A percentile compares a stretch with the other conserved stretches of the same genome.
Evolutionary conservation across 176 grass and related monocot genomes (phyloP).

Genomic region (Triticum monococcum): DNA sequence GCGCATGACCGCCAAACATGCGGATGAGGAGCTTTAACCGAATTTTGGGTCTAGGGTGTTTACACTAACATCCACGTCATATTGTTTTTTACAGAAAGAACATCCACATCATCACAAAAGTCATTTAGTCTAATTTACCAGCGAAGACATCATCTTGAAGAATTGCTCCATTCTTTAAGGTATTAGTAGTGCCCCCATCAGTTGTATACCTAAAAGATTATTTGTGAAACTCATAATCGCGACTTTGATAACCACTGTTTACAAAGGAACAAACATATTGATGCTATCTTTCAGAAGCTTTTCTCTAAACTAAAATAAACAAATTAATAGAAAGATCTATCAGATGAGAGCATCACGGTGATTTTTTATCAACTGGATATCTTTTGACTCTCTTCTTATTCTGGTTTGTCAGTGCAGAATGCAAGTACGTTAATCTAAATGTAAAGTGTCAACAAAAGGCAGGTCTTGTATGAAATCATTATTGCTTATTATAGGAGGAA

Average conservation of each 20-base stretch:
- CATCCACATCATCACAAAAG: not conserved
- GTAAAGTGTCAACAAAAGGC: constrained; percentile 3
- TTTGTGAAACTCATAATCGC: constrained; percentile 18
- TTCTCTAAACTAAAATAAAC: not conserved
- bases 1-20: not conserved
- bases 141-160: constrained; percentile 75
- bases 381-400: constrained; percentile 8
- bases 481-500: not conserved
- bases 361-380: not conserved
- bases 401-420: constrained; percentile 15
- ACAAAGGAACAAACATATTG: not conserved
- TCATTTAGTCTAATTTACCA: constrained; percentile 45
- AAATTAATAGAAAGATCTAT: not conserved
- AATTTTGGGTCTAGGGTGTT: not conserved
- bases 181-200: constrained; percentile 61
- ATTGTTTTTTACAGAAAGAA: not conserved
- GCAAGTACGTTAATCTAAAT: not conserved
- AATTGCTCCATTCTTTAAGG: constrained; percentile 77
- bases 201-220: constrained; percentile 87
- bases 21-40: not conserved
- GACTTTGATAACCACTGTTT: not conserved
- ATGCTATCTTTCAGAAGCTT: not conserved
- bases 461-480: not conserved
- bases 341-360: not conserved
- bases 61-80: not conserved